Base-by-base conservation (phyloP, 805 yeast species). In the Metschnikowia anglica region DNA sequence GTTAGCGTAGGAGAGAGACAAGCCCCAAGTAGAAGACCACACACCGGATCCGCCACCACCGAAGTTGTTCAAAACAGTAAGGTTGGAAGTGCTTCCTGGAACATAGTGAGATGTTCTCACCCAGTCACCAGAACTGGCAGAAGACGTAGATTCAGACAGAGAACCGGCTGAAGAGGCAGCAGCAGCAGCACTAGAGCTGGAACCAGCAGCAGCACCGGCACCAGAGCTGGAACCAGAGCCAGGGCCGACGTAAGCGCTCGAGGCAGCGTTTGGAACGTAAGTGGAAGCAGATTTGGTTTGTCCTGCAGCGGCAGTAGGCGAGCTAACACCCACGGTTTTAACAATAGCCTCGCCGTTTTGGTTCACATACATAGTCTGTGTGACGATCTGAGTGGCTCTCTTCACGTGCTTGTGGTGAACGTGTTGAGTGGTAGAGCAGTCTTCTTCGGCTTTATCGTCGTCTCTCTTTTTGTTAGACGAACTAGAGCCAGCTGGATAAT, bases 1-100 rank as follows among this genome's bases (percentile, higher is more conserved):
- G 59, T 80, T 87, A 57, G 85, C 80, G 69, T 77, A 93, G 5
- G 97, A 88, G 47, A 93, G 74, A 25, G 98, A 90, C 81, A 85
- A 85, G 70, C 99, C 99, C 68, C 87, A 89, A 61, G 84, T 73
- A 25, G 81, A 58, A 26, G 90, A 85, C 87, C 91, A 91, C 27
- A 77, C 79, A 71, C 99, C 99, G 11, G 96, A 88, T 40, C 88
- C 89, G 32, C 82, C 72, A 54, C 95, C 96, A 68, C 99, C 99
- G 59, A 72, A 70, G 67, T 85, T 79, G 83, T 91, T 91, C 71
- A 90, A 72, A 80, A 93, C 90, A 30, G 81, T 81, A 52, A 80
- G 70, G 66, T 89, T 89, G 57, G 76, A 70, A 39, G 89, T 68
- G 32, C 83, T 68, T 50, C 90, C 90, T 48, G 90, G 81, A 16